Evolutionary conservation across 257 asterid species (phyloP).

Genomic region (Coffea eugenioides): DNA sequence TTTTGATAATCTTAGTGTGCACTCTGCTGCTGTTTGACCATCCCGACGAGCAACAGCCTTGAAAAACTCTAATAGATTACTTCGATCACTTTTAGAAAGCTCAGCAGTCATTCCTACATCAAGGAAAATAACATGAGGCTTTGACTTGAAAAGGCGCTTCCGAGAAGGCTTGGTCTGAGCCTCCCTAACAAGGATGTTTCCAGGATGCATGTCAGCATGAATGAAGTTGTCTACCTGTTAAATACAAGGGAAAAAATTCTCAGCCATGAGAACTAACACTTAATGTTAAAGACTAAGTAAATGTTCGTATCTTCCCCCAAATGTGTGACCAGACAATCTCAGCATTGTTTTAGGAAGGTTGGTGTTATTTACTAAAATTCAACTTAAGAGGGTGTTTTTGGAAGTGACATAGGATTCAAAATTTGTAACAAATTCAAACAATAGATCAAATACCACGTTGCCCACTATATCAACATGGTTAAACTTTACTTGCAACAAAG

Average conservation of each 20-base stretch:
- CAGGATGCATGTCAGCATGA: conserved; percentile 54
- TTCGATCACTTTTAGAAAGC: conserved; percentile 35
- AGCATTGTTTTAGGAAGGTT: neutral
- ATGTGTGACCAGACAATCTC: neutral
- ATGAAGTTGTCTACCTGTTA: conserved; percentile 45
- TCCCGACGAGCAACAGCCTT: conserved; percentile 45
- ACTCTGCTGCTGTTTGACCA: conserved; percentile 40
- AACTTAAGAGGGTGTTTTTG: neutral
- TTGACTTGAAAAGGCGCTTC: conserved; percentile 38
- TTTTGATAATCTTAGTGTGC: conserved; percentile 36
- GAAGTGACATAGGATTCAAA: neutral
- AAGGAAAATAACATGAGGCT: conserved; percentile 46
- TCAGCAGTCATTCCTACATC: conserved; percentile 56
- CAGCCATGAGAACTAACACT: conserved; percentile 4
- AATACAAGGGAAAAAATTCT: neutral
- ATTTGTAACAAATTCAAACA: neutral
- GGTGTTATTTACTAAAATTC: neutral
- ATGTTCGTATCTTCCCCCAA: neutral
- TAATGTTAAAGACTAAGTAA: neutral
- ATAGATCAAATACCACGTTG: neutral
- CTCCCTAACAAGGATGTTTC: conserved; percentile 45
- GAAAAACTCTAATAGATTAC: conserved; percentile 35
- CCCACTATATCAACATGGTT: neutral
- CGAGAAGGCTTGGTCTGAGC: conserved; percentile 32
- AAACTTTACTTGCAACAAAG: neutral